Evolutionary conservation across 2,329 filamentous ascomycete genomes (phyloP).

Genomic region (Ustilaginoidea virens): DNA sequence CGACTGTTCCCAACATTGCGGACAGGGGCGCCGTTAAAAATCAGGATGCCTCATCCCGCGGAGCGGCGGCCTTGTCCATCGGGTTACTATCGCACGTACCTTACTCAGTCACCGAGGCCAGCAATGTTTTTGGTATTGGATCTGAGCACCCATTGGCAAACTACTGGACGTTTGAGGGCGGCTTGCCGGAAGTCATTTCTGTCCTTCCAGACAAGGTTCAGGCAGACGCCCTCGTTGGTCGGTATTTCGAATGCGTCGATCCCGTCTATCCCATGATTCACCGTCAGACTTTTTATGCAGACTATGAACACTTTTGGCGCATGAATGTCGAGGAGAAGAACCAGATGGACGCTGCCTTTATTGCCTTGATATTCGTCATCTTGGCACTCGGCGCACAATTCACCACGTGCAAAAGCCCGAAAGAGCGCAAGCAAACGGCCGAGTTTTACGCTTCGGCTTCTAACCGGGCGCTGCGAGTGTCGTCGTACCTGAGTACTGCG

Average conservation of each 20-base stretch:
- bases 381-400: slow-evolving; percentile 69
- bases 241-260: slow-evolving; percentile 58
- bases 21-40: slow-evolving; percentile 33
- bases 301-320: slow-evolving; percentile 68
- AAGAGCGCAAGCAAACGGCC: slow-evolving; percentile 56
- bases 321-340: slow-evolving; percentile 41
- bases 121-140: slow-evolving; percentile 68
- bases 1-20: slow-evolving; percentile 37
- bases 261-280: slow-evolving; percentile 73
- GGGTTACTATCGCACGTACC: slow-evolving; percentile 58
- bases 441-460: slow-evolving; percentile 72
- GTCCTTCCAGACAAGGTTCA: slow-evolving; percentile 64
- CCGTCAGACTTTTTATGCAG: slow-evolving; percentile 57
- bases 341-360: slow-evolving; percentile 48
- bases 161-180: slow-evolving; percentile 71
- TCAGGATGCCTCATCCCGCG: slow-evolving; percentile 28
- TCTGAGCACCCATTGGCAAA: slow-evolving; percentile 69
- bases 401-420: slow-evolving; percentile 40
- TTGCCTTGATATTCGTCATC: slow-evolving; percentile 63
- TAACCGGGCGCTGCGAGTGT: slow-evolving; percentile 61
- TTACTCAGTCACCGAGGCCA: slow-evolving; percentile 53
- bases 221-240: slow-evolving; percentile 50
- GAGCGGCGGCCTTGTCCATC: slow-evolving; percentile 38
- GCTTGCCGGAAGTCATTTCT: slow-evolving; percentile 57
- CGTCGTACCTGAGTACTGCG: slow-evolving; percentile 61